Evolutionary conservation across 1,139 yeast genomes (phyloP), one percentile per base, ranked within the genome.

Genomic region (Suhomyces kunorum): DNA sequence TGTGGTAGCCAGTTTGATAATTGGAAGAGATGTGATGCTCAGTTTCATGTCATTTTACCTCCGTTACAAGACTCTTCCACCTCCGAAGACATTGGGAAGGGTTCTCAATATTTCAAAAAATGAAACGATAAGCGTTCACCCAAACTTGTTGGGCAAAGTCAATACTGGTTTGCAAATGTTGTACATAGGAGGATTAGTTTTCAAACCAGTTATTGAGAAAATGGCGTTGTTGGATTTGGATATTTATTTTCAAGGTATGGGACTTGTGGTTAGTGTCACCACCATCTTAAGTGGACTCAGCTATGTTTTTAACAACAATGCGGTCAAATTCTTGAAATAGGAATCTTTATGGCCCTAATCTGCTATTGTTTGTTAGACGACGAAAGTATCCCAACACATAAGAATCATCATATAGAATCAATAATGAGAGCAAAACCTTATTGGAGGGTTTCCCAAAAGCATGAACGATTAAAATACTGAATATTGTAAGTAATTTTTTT

Each of bases 121-220:
- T 31, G 94, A 96, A 2, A 83, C 90, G 14, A 95, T 89, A 1
- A 88, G 87, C 48, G 96, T 94, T 2, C 87, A 78, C 44, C 98
- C 98, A 2, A 88, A 94, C n/a, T 66, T 74, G 36, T 78, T 94
- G 28, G 89, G 96, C 9, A 92, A 92, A 59, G 74, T 81, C 58
- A 90, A 94, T 61, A 94, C 98, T 0, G 88, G 83, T 2, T 74
- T 94, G 48, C 98, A 94, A 61, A 90, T 94, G 97, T 56, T 87
- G 8, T 90, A 90, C 53, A 75, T 94, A 35, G 96, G 95, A 0
- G 70, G 80, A 13, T 78, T 87, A 45, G 85, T 90, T 36, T 66
- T 83, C 27, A 71, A 76, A 44, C 94, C 94, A 0, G 83, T 81
- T 0, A 50, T 84, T 13, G 63, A 72, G 40, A 48, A 61, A 5